A percentile compares a stretch with the other conserved stretches of the same genome.
phyloP scores from a whole-genome alignment of 805 yeast species.

The Lachancea sp. region DNA sequence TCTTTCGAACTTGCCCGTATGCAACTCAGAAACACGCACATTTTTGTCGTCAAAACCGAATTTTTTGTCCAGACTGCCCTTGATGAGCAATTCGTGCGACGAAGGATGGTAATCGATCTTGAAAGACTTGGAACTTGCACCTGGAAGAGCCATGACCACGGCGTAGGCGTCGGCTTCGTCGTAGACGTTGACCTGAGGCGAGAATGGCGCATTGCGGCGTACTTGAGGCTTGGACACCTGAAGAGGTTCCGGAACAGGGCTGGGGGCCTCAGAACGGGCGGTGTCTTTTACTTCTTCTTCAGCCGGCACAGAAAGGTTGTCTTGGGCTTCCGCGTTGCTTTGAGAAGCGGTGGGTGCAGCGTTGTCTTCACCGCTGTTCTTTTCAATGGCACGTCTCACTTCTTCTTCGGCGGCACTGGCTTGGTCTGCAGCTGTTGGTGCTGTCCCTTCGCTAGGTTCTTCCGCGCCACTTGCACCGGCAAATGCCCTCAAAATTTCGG shows the following conservation, averaged over 20 bases:
- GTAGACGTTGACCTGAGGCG: constrained; percentile 56
- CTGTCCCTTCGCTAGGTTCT: too few relatives aligned
- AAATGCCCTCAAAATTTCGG: constrained; percentile 19
- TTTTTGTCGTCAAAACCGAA: constrained; percentile 35
- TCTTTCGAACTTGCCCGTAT: constrained; percentile 53
- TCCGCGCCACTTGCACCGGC: background rate
- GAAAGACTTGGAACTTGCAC: constrained; percentile 47
- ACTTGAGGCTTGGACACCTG: constrained; percentile 42
- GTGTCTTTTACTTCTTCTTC: background rate
- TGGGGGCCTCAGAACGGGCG: constrained; percentile 18
- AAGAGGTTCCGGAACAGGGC: constrained; percentile 36
- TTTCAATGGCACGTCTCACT: too few relatives aligned
- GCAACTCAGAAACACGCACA: constrained; percentile 46
- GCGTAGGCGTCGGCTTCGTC: constrained; percentile 42
- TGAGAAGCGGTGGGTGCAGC: too few relatives aligned
- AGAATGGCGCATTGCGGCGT: constrained; percentile 41
- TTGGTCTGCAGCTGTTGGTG: background rate
- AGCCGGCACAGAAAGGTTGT: too few relatives aligned
- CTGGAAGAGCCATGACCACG: constrained; percentile 51
- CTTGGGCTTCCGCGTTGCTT: too few relatives aligned
- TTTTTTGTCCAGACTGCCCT: constrained; percentile 42
- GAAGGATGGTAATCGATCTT: constrained; percentile 56
- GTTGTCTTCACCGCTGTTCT: too few relatives aligned
- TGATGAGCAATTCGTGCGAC: constrained; percentile 45
- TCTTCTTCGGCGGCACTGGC: background rate